Base-by-base conservation (phyloP, 2,329 filamentous ascomycete genomes). In the Hypoxylon sp. region DNA sequence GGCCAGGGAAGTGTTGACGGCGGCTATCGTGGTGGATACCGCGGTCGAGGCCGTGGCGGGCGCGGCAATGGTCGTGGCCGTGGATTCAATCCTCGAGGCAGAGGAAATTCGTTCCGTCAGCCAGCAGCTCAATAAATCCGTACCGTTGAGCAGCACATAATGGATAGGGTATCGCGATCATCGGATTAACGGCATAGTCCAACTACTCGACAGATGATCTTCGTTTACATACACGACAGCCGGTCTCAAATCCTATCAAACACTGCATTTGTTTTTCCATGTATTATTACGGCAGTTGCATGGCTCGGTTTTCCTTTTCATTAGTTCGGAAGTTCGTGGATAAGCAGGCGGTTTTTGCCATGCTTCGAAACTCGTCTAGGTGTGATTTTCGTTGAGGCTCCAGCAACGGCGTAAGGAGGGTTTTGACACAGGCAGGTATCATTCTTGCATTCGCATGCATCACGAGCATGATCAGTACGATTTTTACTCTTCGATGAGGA, bases 1-100 rank as follows among this genome's bases (percentile, higher is more conserved):
- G 94, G 94, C 6, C 92, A 97, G 71, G 92, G 92, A 43, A 97
- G 91, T 62, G 92, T 99, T 15, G 94, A 99, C 63, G 87, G 84
- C 40, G 82, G 85, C 11, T 89, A 84, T 69, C 83, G 89, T 55
- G 84, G 86, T 43, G 87, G 89, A 58, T 94, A 86, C 72, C 87
- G 91, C 41, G 90, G 91, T 20, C 83, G 91, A 31, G 89, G 89
- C 25, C 86, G 91, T 49, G 89, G 90, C 50, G 89, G 90, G 15
- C 82, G 88, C 37, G 86, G 88, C 17, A 76, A 77, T 5, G 60
- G 49, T 30, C 67, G 71, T n/a, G 65, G 67, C 26, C 70, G 55
- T 21, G 55, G 51, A 40, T 55, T 46, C 17, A 19, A 17, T 30
- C 19, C 37, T 31, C 55, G 71, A 41, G 70, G 72, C 25, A 64